Base-by-base conservation (phyloP, 352 stramenopile species). In the Globisporangium megalacanthum region DNA sequence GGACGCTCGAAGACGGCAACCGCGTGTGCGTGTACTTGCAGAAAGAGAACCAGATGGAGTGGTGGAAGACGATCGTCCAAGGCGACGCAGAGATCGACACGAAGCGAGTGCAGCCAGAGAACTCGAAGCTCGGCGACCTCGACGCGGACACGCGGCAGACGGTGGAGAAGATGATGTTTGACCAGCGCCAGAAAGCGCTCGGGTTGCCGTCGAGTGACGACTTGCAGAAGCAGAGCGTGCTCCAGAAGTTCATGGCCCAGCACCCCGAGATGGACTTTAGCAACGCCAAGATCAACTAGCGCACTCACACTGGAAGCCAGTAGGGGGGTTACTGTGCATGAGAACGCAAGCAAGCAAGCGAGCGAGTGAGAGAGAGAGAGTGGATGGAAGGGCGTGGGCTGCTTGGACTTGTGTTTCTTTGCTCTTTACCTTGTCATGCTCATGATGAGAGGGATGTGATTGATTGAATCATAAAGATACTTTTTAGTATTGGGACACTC, bases 121-220 rank as follows among this genome's bases (percentile, higher is more conserved):
- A 98, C 77, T 99, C 92, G 11, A 98, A 99, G 67, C 82, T 99
- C 20, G 80, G 62, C 17, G 97, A 99, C 72, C 72, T 99, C 58
- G 97, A 99, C 73, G 91, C 95, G 6, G 97, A 99, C 54, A 99
- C 97, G 20, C 81, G 97, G 41, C 91, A 99, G 67, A 99, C 97
- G 4, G 97, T 99, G 17, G 97, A 99, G 77, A 99, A 99, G 66
- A 99, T 99, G 97, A 99, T 99, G 97, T 97, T 97, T 63, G 89
- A 97, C 62, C 92, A 98, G 70, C 83, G 90, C 35, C 97, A 99
- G 77, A 99, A 99, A 72, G 94, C 96, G 0, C 80, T 99, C 69
- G 97, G 97, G 3, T 72, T 98, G 42, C 97, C 97, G 1, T 97
- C 96, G 8, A 97, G 87, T 52, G 97, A 99, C 60, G 97, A 99